These are phyloP conservation scores for Yamadazyma dendronema DNA, from an alignment of 1,139 yeast species.

Conservation along the genomic window DNA sequence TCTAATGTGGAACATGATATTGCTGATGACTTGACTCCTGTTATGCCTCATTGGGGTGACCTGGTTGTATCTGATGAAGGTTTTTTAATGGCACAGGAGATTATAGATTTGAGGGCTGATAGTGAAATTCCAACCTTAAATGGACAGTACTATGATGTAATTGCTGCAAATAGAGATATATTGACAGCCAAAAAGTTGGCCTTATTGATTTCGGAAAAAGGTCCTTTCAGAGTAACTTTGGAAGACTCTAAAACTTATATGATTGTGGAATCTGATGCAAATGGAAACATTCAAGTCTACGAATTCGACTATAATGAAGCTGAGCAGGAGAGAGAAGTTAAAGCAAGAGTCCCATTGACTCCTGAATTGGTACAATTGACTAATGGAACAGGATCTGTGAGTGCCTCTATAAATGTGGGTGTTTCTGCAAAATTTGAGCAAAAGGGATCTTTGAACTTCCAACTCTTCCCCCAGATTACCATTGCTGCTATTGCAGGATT, in stretches of 20 bases:
- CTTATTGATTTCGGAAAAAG: neutral
- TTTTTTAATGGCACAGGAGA: slow-evolving; percentile 1
- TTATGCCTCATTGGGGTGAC: too few relatives aligned
- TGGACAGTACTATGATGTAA: slow-evolving; percentile 7
- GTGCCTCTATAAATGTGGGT: slow-evolving; percentile 6
- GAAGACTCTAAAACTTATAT: slow-evolving; percentile 9
- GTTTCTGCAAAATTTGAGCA: slow-evolving; percentile 5
- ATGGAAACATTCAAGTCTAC: slow-evolving; percentile 1
- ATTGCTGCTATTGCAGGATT: slow-evolving; percentile 7
- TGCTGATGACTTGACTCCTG: too few relatives aligned
- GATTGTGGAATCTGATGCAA: slow-evolving; percentile 3
- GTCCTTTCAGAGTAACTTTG: slow-evolving; percentile 5
- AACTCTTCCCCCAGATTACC: slow-evolving; percentile 4
- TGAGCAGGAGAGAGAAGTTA: neutral
- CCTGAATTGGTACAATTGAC: slow-evolving; percentile 10
- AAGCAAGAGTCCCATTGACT: slow-evolving; percentile 7
- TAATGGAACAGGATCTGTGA: slow-evolving; percentile 14
- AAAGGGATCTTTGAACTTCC: slow-evolving; percentile 1
- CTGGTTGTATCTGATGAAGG: neutral
- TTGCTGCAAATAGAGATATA: slow-evolving; percentile 4
- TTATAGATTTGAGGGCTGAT: slow-evolving; percentile 7
- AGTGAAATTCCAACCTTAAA: slow-evolving; percentile 8
- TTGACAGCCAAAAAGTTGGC: neutral
- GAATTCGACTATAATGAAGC: slow-evolving; percentile 13
- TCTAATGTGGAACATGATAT: too few relatives aligned